phyloP scores from a whole-genome alignment of 371 early-diverging fungal genomes.

The Thermomucor indicae-seudaticae region DNA sequence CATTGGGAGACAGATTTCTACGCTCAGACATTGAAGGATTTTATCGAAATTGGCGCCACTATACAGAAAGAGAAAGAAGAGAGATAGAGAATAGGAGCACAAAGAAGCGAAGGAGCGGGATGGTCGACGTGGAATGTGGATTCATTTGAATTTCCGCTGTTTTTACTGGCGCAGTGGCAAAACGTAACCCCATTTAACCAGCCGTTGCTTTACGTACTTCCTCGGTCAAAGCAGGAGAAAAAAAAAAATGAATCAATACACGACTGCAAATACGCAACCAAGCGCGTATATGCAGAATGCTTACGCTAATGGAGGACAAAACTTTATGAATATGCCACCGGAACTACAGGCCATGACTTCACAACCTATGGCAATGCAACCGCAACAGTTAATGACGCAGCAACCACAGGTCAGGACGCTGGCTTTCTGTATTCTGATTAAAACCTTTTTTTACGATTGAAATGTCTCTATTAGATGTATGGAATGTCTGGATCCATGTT shows the following conservation, averaged over 20 bases:
- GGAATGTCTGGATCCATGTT: too few species aligned
- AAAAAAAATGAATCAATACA: conserved; percentile 1
- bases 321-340: neutral
- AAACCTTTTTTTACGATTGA: too few species aligned
- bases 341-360: neutral
- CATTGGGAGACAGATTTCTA: conserved; percentile 19
- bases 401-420: neutral
- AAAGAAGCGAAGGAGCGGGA: neutral
- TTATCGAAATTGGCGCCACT: neutral
- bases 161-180: neutral
- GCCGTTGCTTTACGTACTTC: neutral
- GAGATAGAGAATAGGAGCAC: neutral
- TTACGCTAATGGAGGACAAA: neutral
- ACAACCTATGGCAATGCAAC: neutral
- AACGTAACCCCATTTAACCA: neutral
- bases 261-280: neutral
- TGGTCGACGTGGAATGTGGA: neutral
- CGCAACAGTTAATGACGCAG: neutral
- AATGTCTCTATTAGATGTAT: too few species aligned
- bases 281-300: neutral
- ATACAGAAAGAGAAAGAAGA: neutral
- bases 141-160: neutral
- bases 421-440: too few species aligned
- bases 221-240: neutral
- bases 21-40: conserved; percentile 18